phyloP scores from a whole-genome alignment of 2,329 filamentous ascomycete genomes.

The Myotisia sp. region DNA sequence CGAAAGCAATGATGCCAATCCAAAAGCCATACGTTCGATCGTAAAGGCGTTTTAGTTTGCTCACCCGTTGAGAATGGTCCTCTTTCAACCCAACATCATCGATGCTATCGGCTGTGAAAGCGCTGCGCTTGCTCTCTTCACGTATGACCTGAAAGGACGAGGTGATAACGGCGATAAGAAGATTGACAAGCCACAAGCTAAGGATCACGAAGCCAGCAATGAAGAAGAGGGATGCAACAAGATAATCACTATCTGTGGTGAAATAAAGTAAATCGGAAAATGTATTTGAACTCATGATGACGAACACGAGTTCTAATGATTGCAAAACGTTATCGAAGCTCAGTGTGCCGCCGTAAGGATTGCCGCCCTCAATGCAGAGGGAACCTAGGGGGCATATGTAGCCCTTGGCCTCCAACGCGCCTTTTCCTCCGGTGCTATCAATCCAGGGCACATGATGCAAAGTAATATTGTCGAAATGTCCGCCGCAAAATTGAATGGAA shows the following conservation, averaged over 20 bases:
- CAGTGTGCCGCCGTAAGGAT: slow-evolving; percentile 71
- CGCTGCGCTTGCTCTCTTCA: slow-evolving; percentile 87
- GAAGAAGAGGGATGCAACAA: slow-evolving; percentile 67
- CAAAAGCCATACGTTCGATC: slow-evolving; percentile 62
- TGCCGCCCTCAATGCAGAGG: slow-evolving; percentile 62
- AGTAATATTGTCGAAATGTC: slow-evolving; percentile 52
- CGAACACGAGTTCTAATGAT: slow-evolving; percentile 86
- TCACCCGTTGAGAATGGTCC: slow-evolving; percentile 19
- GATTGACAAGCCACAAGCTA: slow-evolving; percentile 90
- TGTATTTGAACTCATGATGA: slow-evolving; percentile 97
- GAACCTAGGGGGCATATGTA: slow-evolving; percentile 78
- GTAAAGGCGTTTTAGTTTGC: slow-evolving; percentile 54
- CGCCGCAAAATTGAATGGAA: slow-evolving; percentile 68
- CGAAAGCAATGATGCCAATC: slow-evolving; percentile 66
- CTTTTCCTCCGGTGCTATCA: slow-evolving; percentile 38
- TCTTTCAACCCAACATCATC: slow-evolving; percentile 33
- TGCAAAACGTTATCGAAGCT: slow-evolving; percentile 92
- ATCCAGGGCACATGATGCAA: slow-evolving; percentile 55
- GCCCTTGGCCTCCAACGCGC: slow-evolving; percentile 51
- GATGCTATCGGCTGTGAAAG: slow-evolving; percentile 66
- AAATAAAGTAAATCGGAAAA: slow-evolving; percentile 92
- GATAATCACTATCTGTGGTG: slow-evolving; percentile 80
- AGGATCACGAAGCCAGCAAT: slow-evolving; percentile 67
- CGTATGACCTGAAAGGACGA: slow-evolving; percentile 97
- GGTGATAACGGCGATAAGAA: slow-evolving; percentile 91